A percentile compares a stretch with the other conserved stretches of the same genome.
Conservation (phyloP, 441 rosid genomes). For the Gossypium davidsonii region DNA sequence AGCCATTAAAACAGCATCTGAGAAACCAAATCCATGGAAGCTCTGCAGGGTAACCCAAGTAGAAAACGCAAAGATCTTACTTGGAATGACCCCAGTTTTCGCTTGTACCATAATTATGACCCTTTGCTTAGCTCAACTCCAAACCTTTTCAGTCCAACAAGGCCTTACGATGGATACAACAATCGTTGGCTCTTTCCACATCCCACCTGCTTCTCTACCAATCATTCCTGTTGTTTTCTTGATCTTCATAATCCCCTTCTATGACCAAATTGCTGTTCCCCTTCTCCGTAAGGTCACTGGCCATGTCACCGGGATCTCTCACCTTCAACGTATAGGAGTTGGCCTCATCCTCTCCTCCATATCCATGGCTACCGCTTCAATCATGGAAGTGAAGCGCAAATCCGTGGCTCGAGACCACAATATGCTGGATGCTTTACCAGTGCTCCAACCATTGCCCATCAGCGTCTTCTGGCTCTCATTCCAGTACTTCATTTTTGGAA, state of each 20-base stretch:
- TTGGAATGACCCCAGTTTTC: slow-evolving; percentile 48
- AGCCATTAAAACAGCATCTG: slow-evolving; percentile 31
- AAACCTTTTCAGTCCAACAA: slow-evolving; percentile 60
- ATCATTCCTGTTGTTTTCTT: slow-evolving; percentile 45
- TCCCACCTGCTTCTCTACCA: slow-evolving; percentile 58
- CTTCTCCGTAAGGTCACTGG: slow-evolving; percentile 40
- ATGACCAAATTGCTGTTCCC: slow-evolving; percentile 42
- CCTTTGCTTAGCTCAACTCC: slow-evolving; percentile 60
- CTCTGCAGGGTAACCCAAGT: slow-evolving; percentile 57
- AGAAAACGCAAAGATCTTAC: slow-evolving; percentile 43
- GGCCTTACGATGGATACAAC: slow-evolving; percentile 47
- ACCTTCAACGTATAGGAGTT: slow-evolving; percentile 52
- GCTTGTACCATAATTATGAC: slow-evolving; percentile 58
- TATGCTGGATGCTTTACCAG: slow-evolving; percentile 45
- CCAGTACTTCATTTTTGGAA: slow-evolving; percentile 55
- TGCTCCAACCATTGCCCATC: slow-evolving; percentile 41
- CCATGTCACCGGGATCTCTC: slow-evolving; percentile 41
- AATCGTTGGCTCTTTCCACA: slow-evolving; percentile 26
- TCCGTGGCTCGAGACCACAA: slow-evolving; percentile 38
- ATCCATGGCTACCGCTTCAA: slow-evolving; percentile 47
- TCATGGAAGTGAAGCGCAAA: slow-evolving; percentile 45
- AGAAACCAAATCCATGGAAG: slow-evolving; percentile 42
- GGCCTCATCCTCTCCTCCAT: slow-evolving; percentile 44
- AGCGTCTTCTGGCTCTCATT: slow-evolving; percentile 48
- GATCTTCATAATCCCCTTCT: slow-evolving; percentile 38